phyloP scores from a whole-genome alignment of 768 basidiomycete species.

The Exidia glandulosa region DNA sequence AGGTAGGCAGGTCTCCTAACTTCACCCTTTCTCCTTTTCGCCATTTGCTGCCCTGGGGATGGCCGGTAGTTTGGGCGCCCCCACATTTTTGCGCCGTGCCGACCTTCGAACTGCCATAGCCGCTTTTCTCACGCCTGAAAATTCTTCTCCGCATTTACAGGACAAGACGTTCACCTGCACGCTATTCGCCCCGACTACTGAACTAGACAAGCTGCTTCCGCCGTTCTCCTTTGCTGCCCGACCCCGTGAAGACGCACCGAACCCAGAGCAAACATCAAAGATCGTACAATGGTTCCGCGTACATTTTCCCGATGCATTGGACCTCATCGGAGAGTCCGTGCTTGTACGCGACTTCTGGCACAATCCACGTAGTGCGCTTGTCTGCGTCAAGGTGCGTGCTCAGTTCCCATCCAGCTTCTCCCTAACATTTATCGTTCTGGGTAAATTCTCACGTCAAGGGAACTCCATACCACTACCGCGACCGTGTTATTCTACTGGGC shows the following conservation, averaged over 20 bases:
- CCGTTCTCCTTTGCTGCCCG: background rate
- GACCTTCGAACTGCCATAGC: too few species aligned
- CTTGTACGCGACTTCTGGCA: conserved; percentile 66
- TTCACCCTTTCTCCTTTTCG: conserved; percentile 16
- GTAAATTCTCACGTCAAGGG: conserved; percentile 34
- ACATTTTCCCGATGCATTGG: conserved; percentile 83
- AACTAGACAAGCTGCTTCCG: conserved; percentile 49
- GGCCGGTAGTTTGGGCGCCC: background rate
- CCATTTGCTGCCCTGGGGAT: conserved; percentile 7
- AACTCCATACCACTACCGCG: conserved; percentile 83
- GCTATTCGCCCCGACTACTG: conserved; percentile 75
- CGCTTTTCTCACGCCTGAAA: conserved; percentile 1
- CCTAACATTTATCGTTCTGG: background rate
- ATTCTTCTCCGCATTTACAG: conserved; percentile 39
- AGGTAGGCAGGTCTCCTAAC: conserved; percentile 42
- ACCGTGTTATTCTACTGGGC: conserved; percentile 78
- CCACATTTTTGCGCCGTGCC: background rate
- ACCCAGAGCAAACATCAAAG: conserved; percentile 3
- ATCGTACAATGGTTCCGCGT: conserved; percentile 60
- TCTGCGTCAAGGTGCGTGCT: conserved; percentile 75
- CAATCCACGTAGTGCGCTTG: conserved; percentile 83
- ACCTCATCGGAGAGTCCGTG: conserved; percentile 69
- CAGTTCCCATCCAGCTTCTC: conserved; percentile 4
- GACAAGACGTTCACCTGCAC: conserved; percentile 97
- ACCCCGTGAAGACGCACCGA: background rate